Evolutionary conservation across 257 asterid species (phyloP).

Genomic region (Cinchona pubescens): DNA sequence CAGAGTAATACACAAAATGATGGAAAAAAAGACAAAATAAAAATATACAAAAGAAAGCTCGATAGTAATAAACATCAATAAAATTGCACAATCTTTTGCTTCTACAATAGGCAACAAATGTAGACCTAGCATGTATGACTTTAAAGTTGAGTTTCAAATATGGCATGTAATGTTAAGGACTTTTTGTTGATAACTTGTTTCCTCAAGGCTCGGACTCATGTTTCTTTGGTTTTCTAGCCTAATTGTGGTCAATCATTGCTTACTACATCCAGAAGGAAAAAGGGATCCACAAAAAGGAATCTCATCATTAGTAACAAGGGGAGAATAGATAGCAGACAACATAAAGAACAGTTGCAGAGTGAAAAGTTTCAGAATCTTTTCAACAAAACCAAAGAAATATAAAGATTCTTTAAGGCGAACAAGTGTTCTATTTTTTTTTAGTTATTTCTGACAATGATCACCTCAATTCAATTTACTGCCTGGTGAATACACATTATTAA

Average conservation of each 20-base stretch:
- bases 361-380: neutral
- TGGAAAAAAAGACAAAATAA: neutral
- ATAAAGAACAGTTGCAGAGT: neutral
- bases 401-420: neutral
- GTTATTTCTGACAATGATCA: no score
- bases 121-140: neutral
- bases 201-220: neutral
- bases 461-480: neutral
- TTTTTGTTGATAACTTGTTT: neutral
- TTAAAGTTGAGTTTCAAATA: neutral
- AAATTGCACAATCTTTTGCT: neutral
- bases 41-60: neutral
- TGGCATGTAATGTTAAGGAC: neutral
- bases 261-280: neutral
- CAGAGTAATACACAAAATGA: neutral
- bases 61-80: neutral
- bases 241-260: no score
- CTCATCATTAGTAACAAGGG: neutral
- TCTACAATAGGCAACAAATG: neutral
- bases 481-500: neutral
- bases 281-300: neutral
- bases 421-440: neutral
- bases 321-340: neutral
- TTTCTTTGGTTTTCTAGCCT: neutral
- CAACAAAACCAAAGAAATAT: neutral